These are phyloP conservation scores for Laburnicola sp. DNA, from an alignment of 2,329 filamentous ascomycete genomes.

Conservation along the genomic window DNA sequence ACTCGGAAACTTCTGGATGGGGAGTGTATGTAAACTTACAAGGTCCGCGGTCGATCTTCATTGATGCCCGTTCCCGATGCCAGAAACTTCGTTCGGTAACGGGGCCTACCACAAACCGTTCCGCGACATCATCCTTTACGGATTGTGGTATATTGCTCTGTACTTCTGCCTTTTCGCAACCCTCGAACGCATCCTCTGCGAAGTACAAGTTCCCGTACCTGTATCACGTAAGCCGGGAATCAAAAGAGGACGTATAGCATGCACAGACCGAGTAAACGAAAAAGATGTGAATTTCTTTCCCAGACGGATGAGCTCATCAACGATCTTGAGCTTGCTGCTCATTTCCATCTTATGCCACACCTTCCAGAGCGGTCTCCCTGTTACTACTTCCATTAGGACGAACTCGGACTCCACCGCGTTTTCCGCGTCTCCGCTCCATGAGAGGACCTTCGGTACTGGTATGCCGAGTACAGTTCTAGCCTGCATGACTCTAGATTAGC, in stretches of 20 bases:
- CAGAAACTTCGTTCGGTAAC: conserved; percentile 42
- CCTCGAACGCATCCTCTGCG: conserved; percentile 34
- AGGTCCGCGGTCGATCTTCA: conserved; percentile 47
- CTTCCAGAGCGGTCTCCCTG: conserved; percentile 33
- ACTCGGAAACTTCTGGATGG: too few relatives aligned
- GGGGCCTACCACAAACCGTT: conserved; percentile 46
- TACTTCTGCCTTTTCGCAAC: conserved; percentile 35
- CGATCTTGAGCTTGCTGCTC: conserved; percentile 31
- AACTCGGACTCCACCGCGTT: conserved; percentile 31
- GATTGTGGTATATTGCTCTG: conserved; percentile 27
- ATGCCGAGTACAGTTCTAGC: conserved; percentile 17
- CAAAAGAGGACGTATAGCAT: not conserved
- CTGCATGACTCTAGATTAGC: not conserved
- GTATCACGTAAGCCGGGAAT: not conserved
- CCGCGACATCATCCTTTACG: conserved; percentile 35
- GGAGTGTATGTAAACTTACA: conserved; percentile 39
- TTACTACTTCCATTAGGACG: conserved; percentile 35
- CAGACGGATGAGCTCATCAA: conserved; percentile 42
- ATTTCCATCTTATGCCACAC: conserved; percentile 36
- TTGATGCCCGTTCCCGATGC: conserved; percentile 39
- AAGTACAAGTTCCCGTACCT: conserved; percentile 49
- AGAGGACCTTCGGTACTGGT: conserved; percentile 28
- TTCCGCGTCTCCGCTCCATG: conserved; percentile 19
- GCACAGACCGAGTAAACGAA: conserved; percentile 38
- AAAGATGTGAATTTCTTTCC: conserved; percentile 45